These are phyloP conservation scores for Blastobotrys mokoenaii DNA, from an alignment of 805 yeast genomes.

Conservation along the genomic window DNA sequence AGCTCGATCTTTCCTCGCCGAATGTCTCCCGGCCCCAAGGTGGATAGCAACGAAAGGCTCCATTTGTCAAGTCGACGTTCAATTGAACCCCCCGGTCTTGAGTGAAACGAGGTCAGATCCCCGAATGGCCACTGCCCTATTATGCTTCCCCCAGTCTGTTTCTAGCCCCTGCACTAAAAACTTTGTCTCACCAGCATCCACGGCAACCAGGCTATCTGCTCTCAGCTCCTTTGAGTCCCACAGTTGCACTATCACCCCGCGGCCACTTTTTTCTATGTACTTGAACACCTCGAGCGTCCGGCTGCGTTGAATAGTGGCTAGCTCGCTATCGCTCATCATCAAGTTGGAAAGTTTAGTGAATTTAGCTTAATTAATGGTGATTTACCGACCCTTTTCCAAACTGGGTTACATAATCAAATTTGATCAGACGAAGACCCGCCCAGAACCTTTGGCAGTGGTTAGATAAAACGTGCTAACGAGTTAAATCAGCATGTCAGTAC, in stretches of 20 bases:
- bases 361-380: not conserved
- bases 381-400: no score
- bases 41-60: conserved; percentile 22
- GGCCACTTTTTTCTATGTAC: conserved; percentile 2
- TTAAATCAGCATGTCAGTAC: conserved; percentile 12
- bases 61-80: no score
- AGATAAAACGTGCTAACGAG: not conserved
- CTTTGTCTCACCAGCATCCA: conserved; percentile 17
- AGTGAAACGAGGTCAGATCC: conserved; percentile 14
- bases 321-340: not conserved
- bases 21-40: conserved; percentile 29
- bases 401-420: not conserved
- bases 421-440: no score
- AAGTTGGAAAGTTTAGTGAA: not conserved
- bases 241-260: conserved; percentile 6
- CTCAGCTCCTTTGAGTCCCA: conserved; percentile 3
- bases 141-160: conserved; percentile 17
- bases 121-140: conserved; percentile 11
- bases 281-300: not conserved
- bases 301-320: not conserved
- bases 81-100: conserved; percentile 2
- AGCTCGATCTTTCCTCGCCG: conserved; percentile 6
- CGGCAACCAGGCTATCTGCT: conserved; percentile 14
- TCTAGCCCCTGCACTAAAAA: conserved; percentile 11
- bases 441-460: not conserved